Base-by-base conservation (phyloP, 2,329 filamentous ascomycete species). In the Alternaria triticimaculans region DNA sequence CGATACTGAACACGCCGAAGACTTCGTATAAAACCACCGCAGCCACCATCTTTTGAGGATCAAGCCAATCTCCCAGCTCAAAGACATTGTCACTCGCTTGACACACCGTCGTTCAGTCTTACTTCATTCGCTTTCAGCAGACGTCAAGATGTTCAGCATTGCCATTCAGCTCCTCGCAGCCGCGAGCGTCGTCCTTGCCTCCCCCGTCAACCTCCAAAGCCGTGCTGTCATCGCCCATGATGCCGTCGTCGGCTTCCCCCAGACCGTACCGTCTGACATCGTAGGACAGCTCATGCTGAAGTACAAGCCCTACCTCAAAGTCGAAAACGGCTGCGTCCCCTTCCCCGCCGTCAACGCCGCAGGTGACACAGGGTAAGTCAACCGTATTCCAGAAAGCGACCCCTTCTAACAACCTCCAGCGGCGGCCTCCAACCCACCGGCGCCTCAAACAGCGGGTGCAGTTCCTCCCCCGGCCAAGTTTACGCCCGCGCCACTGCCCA, bases 241-340 rank as follows among this genome's bases (percentile, higher is more conserved):
- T 74, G 76, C 80, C 0, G 79, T 90, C 26, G 85, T 87, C 8
- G 85, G 85, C 2, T 87, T 89, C 64, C 62, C 82, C 0, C 71
- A 88, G 72, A 83, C 85, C 0, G 85, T 88, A 0, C 87, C 87
- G 0, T 78, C 76, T 45, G 81, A 80, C 6, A 78, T 78, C 1
- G 72, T 77, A 0, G 87, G 87, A 14, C 72, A 80, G 3, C 73
- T 87, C 23, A 87, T 87, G 67, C 73, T 85, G 45, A 84, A 85
- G 57, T 89, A 87, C 76, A 84, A 89, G 76, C 87, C 87, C 0
- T 82, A 80, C 57, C 80, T 89, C 6, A 69, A 87, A 11, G 84
- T 89, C 6, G 81, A 83, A 18, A 86, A 87, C 68, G 88, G 88
- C 49, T 90, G 88, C 65, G 87, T 89, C 9, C 87, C 88, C 0